A percentile compares a stretch with the other conserved stretches of the same genome.
These are phyloP conservation scores for Elymus sibiricus DNA, from an alignment of 176 grass and related monocot species.

Conservation along the genomic window DNA sequence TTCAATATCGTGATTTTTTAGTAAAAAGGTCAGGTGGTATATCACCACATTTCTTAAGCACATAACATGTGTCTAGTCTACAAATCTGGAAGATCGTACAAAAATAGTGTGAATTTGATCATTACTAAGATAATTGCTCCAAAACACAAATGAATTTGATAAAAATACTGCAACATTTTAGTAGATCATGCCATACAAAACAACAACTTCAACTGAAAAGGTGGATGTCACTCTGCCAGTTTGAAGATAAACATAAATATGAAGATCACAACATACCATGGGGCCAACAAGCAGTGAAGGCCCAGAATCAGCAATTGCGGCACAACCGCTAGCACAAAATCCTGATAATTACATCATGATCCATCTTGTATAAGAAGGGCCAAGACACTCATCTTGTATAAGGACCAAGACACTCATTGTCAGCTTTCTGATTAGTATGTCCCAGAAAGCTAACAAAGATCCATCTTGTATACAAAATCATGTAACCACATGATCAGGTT, in stretches of 20 bases:
- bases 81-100: not conserved
- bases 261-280: constrained; percentile 36
- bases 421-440: no score
- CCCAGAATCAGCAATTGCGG: constrained; percentile 75
- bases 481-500: no score
- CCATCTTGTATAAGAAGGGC: no score
- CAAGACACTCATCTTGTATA: no score
- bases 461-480: no score
- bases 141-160: not conserved
- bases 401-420: no score
- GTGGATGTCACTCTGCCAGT: not conserved
- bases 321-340: constrained; percentile 34
- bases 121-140: not conserved
- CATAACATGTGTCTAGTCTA: not conserved
- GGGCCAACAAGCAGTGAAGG: constrained; percentile 88
- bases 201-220: not conserved
- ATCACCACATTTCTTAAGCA: not conserved
- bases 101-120: not conserved
- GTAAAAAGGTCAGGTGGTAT: not conserved
- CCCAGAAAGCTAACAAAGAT: no score
- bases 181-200: not conserved
- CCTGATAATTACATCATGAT: no score
- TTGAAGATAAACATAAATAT: no score
- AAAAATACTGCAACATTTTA: not conserved
- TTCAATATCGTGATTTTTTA: not conserved